phyloP scores from a whole-genome alignment of 306 rosid species.

The Trifolium fragiferum region DNA sequence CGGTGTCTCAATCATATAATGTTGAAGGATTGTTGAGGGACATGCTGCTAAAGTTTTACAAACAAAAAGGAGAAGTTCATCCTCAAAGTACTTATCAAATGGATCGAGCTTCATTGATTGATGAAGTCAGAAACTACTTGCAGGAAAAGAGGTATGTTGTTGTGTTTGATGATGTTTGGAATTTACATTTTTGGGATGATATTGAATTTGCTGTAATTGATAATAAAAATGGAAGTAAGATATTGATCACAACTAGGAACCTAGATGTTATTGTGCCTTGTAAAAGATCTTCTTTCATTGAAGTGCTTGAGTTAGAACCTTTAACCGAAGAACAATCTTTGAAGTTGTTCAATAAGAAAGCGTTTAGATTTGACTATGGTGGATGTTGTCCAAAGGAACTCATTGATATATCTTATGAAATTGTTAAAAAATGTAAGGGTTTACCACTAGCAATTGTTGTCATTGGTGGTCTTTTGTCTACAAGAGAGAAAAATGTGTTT shows the following conservation, averaged over 20 bases:
- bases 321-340: neutral
- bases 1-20: neutral
- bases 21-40: neutral
- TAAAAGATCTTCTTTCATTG: neutral
- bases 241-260: neutral
- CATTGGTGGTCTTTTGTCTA: neutral
- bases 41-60: neutral
- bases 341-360: neutral
- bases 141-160: neutral
- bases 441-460: neutral
- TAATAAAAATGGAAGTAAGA: conserved; percentile 11
- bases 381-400: neutral
- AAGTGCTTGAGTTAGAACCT: neutral
- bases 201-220: neutral
- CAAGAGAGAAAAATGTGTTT: neutral
- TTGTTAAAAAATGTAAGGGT: neutral
- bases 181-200: neutral
- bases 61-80: neutral
- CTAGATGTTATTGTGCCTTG: neutral
- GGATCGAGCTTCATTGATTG: neutral
- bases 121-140: neutral
- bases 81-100: no score
- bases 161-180: conserved; percentile 6
- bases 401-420: neutral
- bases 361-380: neutral